These are phyloP conservation scores for Crassisporium funariophilum DNA, from an alignment of 768 basidiomycete genomes.

Conservation along the genomic window DNA sequence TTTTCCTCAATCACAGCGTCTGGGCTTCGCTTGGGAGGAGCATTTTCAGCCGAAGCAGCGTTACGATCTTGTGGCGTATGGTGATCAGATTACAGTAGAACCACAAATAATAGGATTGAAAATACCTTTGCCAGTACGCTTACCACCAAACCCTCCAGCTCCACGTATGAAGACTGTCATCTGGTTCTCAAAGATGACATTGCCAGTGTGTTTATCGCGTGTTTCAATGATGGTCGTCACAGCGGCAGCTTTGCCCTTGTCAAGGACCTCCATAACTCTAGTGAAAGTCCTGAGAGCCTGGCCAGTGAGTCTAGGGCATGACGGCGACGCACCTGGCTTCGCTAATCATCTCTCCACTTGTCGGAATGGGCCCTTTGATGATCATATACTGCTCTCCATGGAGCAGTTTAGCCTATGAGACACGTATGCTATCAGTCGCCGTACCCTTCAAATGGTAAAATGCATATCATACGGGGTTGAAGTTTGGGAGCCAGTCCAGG, in stretches of 20 bases:
- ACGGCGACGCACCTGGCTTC: constrained; percentile 61
- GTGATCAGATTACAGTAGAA: background rate
- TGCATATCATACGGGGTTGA: constrained; percentile 67
- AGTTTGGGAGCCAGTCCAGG: constrained; percentile 92
- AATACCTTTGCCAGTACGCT: constrained; percentile 80
- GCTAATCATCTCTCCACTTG: constrained; percentile 76
- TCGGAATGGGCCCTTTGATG: constrained; percentile 86
- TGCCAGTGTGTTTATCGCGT: constrained; percentile 74
- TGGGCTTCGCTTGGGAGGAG: constrained; percentile 78
- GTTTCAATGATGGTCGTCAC: constrained; percentile 82
- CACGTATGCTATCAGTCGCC: too few relatives aligned
- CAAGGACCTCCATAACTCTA: constrained; percentile 63
- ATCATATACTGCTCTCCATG: constrained; percentile 96
- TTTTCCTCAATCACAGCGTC: constrained; percentile 90
- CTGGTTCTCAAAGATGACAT: constrained; percentile 90
- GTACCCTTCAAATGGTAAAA: background rate
- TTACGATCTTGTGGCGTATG: constrained; percentile 74
- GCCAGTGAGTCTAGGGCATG: background rate
- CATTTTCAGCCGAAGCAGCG: constrained; percentile 79
- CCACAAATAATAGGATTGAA: background rate
- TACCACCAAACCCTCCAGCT: constrained; percentile 95
- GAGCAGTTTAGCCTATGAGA: constrained; percentile 88
- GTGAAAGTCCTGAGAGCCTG: background rate
- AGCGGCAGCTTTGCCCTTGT: constrained; percentile 93
- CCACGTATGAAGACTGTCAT: constrained; percentile 91